These are phyloP conservation scores for Boletellus ananiceps DNA, from an alignment of 768 basidiomycete species.

Conservation along the genomic window DNA sequence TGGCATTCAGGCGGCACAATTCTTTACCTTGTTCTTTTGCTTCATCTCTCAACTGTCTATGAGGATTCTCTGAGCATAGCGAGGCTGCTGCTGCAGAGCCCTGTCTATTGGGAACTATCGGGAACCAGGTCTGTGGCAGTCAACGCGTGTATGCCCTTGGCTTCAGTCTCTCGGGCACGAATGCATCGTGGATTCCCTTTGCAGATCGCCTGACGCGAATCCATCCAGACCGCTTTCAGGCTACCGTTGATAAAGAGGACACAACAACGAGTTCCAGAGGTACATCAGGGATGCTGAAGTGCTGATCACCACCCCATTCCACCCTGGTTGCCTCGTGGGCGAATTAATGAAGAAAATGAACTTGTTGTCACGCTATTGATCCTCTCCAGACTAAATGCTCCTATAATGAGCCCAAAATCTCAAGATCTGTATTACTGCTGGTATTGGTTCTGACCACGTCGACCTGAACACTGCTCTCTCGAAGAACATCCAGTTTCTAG, in stretches of 20 bases:
- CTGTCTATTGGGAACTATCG: slow-evolving; percentile 72
- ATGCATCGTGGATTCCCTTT: slow-evolving; percentile 47
- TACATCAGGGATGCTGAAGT: slow-evolving; percentile 75
- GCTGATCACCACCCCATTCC: slow-evolving; percentile 79
- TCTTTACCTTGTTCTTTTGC: too few relatives aligned
- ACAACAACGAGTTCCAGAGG: slow-evolving; percentile 75
- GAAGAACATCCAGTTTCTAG: slow-evolving; percentile 72
- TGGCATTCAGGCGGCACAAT: too few relatives aligned
- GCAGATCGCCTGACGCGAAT: too few relatives aligned
- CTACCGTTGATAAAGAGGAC: slow-evolving; percentile 78
- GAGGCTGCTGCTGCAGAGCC: slow-evolving; percentile 62
- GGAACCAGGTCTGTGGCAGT: slow-evolving; percentile 55
- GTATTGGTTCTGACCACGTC: slow-evolving; percentile 85
- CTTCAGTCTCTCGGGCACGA: slow-evolving; percentile 70
- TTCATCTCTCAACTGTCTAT: not conserved
- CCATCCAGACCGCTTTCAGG: slow-evolving; percentile 36
- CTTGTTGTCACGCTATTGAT: not conserved
- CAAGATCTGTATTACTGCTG: slow-evolving; percentile 84
- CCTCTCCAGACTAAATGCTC: not conserved
- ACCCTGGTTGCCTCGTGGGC: slow-evolving; percentile 74
- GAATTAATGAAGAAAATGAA: slow-evolving; percentile 61
- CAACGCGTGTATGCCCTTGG: slow-evolving; percentile 43
- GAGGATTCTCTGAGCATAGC: slow-evolving; percentile 53
- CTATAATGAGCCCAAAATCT: slow-evolving; percentile 69
- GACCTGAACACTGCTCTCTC: slow-evolving; percentile 85